phyloP scores from a whole-genome alignment of 495 filamentous ascomycete species.

The Penicillium waksmanii region DNA sequence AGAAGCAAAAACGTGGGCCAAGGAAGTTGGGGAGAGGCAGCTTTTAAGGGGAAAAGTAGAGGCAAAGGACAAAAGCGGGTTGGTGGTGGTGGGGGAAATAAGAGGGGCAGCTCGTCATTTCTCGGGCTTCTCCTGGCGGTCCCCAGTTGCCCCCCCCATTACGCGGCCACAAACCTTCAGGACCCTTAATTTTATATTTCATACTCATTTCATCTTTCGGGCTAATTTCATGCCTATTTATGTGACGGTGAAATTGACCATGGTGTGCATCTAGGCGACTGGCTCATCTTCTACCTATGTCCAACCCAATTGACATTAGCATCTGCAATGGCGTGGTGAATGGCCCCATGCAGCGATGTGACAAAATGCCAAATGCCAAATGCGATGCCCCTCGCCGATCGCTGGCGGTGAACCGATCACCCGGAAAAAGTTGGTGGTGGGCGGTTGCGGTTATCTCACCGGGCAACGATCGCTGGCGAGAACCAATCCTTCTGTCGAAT shows the following conservation, averaged over 20 bases:
- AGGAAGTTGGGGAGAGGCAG: conserved; percentile 21
- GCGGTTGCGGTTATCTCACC: neutral
- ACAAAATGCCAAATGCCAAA: no score
- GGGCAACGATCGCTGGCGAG: neutral
- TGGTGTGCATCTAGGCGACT: no score
- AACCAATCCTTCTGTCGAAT: neutral
- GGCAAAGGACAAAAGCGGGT: neutral
- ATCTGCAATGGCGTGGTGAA: neutral
- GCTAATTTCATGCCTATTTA: neutral
- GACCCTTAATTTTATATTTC: conserved; percentile 5
- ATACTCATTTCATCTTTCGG: no score
- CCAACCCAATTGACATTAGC: no score
- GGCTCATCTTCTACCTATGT: no score
- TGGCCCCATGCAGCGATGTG: neutral
- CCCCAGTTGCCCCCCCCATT: neutral
- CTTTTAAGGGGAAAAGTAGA: conserved; percentile 35
- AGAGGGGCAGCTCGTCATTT: conserved; percentile 12
- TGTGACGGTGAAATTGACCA: neutral
- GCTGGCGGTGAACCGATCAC: neutral
- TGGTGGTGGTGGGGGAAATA: no score
- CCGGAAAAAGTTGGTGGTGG: neutral
- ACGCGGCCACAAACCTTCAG: conserved; percentile 19
- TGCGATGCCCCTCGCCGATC: neutral
- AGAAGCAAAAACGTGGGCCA: neutral
- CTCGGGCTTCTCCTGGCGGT: neutral